Base-by-base conservation (phyloP, 1,139 yeast species). In the Saccharomycopsis crataegensis region DNA sequence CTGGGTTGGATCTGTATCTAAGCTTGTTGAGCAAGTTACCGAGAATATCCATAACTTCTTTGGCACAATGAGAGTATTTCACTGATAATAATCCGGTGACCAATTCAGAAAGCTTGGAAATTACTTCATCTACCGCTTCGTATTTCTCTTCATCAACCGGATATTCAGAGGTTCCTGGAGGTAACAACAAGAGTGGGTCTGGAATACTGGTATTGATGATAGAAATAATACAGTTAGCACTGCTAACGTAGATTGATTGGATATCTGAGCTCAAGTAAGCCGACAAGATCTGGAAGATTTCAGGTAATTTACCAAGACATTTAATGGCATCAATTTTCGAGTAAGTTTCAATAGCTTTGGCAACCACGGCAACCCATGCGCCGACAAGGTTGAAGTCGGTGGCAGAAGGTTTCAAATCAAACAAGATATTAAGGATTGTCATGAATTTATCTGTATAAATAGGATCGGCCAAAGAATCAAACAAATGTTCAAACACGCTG, bases 341-440 rank as follows among this genome's bases (percentile, higher is more conserved):
- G 64, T 82, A 88, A 6, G 91, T 77, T 52, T 82, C 81, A 59
- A 86, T 74, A 48, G 94, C 96, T 64, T 89, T 90, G 7, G 97
- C 95, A 43, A 93, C 79, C 32, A 90, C 96, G 0, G 97, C 96
- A 51, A 90, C 78, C 99, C 99, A 93, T 8, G 96, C 80, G 16
- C 95, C 96, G 14, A 94, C 89, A 61, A 93, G 76, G 67, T 89
- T 91, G 45, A 84, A 75, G 64, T 93, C 99, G 61, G 84, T 86
- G 33, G 79, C 67, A 1, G 95, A 76, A 6, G 99, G 99, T 60
- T 83, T 83, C 64, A 91, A 75, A 58, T 86, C 88, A 62, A 88
- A 78, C 49, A 93, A 82, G 44, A 86, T 78, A 62, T 85, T 81
- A 57, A 90, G 72, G 14, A 88, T 83, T 54, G 73, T 77, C 31